These are phyloP conservation scores for Ophiostoma quercus DNA, from an alignment of 2,329 filamentous ascomycete genomes.

Conservation along the genomic window DNA sequence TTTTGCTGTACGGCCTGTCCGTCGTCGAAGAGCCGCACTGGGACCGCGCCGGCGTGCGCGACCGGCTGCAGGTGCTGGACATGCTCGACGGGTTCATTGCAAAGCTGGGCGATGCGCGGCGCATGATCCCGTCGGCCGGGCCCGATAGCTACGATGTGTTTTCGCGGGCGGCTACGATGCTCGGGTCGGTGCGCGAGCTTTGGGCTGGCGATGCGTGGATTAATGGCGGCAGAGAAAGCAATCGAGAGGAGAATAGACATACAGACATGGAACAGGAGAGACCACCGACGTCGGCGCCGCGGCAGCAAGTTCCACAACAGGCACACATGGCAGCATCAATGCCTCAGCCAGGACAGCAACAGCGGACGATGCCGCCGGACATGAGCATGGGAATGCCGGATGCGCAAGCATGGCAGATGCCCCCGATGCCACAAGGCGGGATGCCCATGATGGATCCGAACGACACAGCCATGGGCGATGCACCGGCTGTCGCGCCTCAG, in stretches of 20 bases:
- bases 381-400: background rate
- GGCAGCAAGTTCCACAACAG: background rate
- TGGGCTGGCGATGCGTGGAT: conserved; percentile 17
- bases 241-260: background rate
- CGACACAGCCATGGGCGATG: conserved; percentile 18
- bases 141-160: conserved; percentile 21
- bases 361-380: background rate
- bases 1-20: conserved; percentile 35
- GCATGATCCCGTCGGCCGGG: background rate
- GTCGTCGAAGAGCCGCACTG: conserved; percentile 37
- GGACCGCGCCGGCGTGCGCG: conserved; percentile 35
- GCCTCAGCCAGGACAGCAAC: background rate
- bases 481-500: background rate
- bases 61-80: conserved; percentile 35
- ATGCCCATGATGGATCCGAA: conserved; percentile 9
- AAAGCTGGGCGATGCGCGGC: conserved; percentile 23
- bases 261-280: background rate
- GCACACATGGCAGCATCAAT: background rate
- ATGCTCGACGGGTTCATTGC: conserved; percentile 30
- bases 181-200: conserved; percentile 23
- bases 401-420: conserved; percentile 9
- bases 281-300: background rate
- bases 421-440: background rate
- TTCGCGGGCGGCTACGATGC: conserved; percentile 16
- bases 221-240: too few species aligned